These are phyloP conservation scores for Stereum hirsutum DNA, from an alignment of 1,284 basidiomycete genomes.

Conservation along the genomic window DNA sequence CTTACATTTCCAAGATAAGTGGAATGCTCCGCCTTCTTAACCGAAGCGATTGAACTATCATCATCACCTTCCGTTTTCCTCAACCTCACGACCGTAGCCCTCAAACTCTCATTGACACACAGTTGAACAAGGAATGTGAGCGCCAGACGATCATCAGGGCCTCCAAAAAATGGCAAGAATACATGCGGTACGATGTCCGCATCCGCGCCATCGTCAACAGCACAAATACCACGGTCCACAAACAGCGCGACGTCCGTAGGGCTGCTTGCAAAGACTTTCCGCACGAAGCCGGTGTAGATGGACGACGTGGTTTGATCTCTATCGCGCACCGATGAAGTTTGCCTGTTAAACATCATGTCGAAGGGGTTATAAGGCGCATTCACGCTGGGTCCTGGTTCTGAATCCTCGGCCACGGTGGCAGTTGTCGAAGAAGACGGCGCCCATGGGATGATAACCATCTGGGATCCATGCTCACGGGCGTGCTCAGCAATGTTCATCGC, in stretches of 20 bases:
- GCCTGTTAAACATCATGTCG: conserved; percentile 41
- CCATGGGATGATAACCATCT: conserved; percentile 85
- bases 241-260: conserved; percentile 72
- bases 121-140: conserved; percentile 75
- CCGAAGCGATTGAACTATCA: not conserved
- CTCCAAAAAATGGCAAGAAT: conserved; percentile 87
- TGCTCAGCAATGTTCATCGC: conserved; percentile 59
- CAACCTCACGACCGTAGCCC: conserved; percentile 64
- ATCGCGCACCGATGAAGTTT: conserved; percentile 22
- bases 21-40: not conserved
- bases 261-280: conserved; percentile 66
- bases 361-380: conserved; percentile 38
- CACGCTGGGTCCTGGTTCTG: conserved; percentile 9
- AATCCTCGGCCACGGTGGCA: conserved; percentile 23
- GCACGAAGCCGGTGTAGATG: conserved; percentile 72
- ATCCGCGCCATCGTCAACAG: conserved; percentile 14
- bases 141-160: conserved; percentile 84
- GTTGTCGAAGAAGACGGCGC: conserved; percentile 20
- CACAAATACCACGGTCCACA: conserved; percentile 49
- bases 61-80: conserved; percentile 28
- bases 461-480: conserved; percentile 45
- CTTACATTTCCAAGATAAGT: conserved; percentile 11
- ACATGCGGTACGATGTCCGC: conserved; percentile 45
- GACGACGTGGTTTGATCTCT: conserved; percentile 33
- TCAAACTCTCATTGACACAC: conserved; percentile 52